phyloP scores from a whole-genome alignment of 495 filamentous ascomycete genomes.

The Paragyromitra xinjiangensis region DNA sequence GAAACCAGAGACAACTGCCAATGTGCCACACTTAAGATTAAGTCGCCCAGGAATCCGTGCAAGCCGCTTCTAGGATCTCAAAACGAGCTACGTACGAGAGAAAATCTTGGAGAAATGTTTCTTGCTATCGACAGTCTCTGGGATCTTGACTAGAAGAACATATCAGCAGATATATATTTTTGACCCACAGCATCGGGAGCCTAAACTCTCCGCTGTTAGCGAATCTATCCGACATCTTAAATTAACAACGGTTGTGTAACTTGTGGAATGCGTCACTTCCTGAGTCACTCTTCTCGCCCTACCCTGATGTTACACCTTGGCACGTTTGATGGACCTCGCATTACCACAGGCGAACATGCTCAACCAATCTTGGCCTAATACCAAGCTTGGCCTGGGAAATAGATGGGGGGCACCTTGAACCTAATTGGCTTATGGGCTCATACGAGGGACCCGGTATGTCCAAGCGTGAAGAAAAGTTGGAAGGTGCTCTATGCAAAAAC shows the following conservation, averaged over 20 bases:
- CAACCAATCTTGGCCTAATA: no score
- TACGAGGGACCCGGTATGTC: no score
- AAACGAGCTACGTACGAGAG: not conserved
- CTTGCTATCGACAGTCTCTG: not conserved
- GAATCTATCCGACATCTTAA: not conserved
- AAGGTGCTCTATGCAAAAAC: no score
- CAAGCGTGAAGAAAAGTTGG: no score
- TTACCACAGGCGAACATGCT: no score
- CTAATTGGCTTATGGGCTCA: no score
- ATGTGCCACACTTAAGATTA: conserved; percentile 10
- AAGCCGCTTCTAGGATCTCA: not conserved
- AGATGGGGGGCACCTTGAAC: no score
- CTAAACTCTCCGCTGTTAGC: not conserved
- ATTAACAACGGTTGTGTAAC: not conserved
- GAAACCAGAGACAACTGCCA: not conserved
- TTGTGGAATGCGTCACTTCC: conserved; percentile 1
- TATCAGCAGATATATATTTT: not conserved
- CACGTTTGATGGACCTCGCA: no score
- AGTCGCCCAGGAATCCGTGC: conserved; percentile 3
- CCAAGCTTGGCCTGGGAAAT: no score
- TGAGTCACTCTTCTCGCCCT: conserved; percentile 13
- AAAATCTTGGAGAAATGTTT: conserved; percentile 6
- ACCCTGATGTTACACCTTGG: not conserved
- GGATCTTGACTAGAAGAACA: not conserved
- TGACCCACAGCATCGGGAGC: not conserved